A percentile compares a stretch with the other conserved stretches of the same genome.
phyloP scores from a whole-genome alignment of 2,329 filamentous ascomycete genomes.

The Monosporascus sp. region DNA sequence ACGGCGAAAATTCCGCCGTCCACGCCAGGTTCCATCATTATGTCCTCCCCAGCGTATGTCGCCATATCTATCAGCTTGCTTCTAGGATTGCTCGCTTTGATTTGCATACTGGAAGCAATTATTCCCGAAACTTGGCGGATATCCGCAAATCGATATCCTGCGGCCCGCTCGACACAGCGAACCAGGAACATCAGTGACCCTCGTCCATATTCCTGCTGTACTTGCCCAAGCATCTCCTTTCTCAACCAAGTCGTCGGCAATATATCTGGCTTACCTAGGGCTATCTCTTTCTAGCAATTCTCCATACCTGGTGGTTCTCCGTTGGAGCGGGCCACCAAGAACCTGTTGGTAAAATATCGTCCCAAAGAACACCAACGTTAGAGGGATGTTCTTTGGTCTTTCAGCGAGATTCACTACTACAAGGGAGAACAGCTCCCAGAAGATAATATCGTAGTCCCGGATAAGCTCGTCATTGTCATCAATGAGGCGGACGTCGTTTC shows the following conservation, averaged over 20 bases:
- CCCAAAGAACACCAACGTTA: constrained; percentile 64
- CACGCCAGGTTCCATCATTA: constrained; percentile 45
- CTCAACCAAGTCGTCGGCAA: constrained; percentile 32
- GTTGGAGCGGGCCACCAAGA: constrained; percentile 18
- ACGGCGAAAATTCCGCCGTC: constrained; percentile 56
- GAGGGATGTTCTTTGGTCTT: constrained; percentile 56
- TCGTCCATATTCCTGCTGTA: constrained; percentile 46
- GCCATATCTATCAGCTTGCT: constrained; percentile 60
- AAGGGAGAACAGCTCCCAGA: constrained; percentile 78
- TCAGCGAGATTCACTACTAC: constrained; percentile 70
- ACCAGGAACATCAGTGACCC: constrained; percentile 80
- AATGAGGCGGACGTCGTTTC: constrained; percentile 39
- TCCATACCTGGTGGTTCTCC: constrained; percentile 9
- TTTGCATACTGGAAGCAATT: constrained; percentile 69
- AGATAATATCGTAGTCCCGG: constrained; percentile 67
- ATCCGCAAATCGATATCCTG: constrained; percentile 74
- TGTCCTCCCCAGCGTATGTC: constrained; percentile 43
- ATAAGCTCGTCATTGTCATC: constrained; percentile 51
- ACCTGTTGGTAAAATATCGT: constrained; percentile 68
- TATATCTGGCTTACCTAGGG: constrained; percentile 8
- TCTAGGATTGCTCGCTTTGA: constrained; percentile 57
- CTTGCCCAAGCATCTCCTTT: constrained; percentile 28
- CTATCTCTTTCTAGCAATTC: constrained; percentile 6
- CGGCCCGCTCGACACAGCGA: constrained; percentile 49
- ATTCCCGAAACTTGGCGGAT: constrained; percentile 61